Evolutionary conservation across 805 yeast genomes (phyloP), one percentile per base, ranked within the genome.

Genomic region (Monosporozyma yasuniensis): DNA sequence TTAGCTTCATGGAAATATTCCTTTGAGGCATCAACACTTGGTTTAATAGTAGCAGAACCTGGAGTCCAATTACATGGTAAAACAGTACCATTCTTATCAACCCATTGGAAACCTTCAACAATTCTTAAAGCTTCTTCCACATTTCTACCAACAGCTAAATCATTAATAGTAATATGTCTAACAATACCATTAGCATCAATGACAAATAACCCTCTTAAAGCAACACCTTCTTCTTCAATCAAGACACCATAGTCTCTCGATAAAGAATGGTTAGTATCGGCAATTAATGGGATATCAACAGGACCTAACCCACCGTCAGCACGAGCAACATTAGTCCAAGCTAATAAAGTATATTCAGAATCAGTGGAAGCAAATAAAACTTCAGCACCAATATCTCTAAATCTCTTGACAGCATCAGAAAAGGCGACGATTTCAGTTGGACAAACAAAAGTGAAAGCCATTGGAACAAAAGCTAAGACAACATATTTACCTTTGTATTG

Each of bases 1-100:
- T 80, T 76, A 58, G 76, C 82, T 68, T 79, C 75, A 59, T 72
- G 68, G 73, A 87, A 87, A 83, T 84, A 87, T 68, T 79, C 83
- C 80, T 83, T 83, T 65, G 93, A 83, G 62, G 77, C 83, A 46
- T 72, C 78, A 60, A 86, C 87, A 61, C 79, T 84, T 68, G 90
- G 88, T 72, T 83, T 84, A 76, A 89, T 88, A 72, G 96, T 86
- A 69, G 87, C 96, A 55, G 87, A 71, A 76, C 99, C 99, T 72
- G 87, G 84, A 52, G 83, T 80, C 99, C 99, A 91, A 95, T 91
- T 93, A 71, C 98, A 97, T 66, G 99, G 99, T 78, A 97, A 90
- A 61, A 91, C 99, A 78, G 95, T 96, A 77, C 99, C 99, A 83
- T 93, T 78, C 79, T 87, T 86, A 74, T 90, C 98, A 65, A 96